Evolutionary conservation across 2,329 filamentous ascomycete species (phyloP), one percentile per base, ranked within the genome.

Genomic region (Exophiala xenobiotica): DNA sequence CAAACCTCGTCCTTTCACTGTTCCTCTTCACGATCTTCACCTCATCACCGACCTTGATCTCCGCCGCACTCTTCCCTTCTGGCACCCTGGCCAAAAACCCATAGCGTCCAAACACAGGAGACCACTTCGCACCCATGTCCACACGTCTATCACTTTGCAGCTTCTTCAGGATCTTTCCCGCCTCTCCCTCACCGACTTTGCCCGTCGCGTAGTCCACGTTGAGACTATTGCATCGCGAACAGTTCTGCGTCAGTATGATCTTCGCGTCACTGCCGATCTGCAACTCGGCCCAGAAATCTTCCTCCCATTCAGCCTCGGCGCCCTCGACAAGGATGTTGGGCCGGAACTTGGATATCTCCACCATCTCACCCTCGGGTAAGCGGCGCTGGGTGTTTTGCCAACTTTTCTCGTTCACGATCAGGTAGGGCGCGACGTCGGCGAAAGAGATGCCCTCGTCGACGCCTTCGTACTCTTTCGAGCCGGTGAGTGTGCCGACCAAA

Each of bases 201-300:
- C 87, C 87, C 0, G 82, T 87, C 18, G 70, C 64, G 64, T 87
- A 88, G 69, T 90, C 83, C 51, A 90, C 79, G 67, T 88, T 89
- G 55, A 90, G 71, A 54, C 83, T 87, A 23, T 74, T 70, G 67
- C 87, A 91, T 31, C 87, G 75, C 26, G 75, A 78, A 64, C 86
- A 90, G 66, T 90, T 87, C 45, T 80, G 81, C 26, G 85, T 89
- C 23, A 90, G 70, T 4, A 78, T 64, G 5, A 89, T 70, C 33
- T 69, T 70, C 4, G 57, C 38, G 20, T 55, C 35, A 9, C 46
- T 29, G 4, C 58, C 55, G 31, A 86, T 65, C 12, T 67, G 66
- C 26, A 89, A 67, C 62, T 84, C 81, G 2, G 72, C 79, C 87
- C 86, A 90, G 63, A 79, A 88, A 64, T 90, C 87, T 66, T 90